These are phyloP conservation scores for Skeletonema costatum DNA, from an alignment of 108 stramenopile species.

Conservation along the genomic window DNA sequence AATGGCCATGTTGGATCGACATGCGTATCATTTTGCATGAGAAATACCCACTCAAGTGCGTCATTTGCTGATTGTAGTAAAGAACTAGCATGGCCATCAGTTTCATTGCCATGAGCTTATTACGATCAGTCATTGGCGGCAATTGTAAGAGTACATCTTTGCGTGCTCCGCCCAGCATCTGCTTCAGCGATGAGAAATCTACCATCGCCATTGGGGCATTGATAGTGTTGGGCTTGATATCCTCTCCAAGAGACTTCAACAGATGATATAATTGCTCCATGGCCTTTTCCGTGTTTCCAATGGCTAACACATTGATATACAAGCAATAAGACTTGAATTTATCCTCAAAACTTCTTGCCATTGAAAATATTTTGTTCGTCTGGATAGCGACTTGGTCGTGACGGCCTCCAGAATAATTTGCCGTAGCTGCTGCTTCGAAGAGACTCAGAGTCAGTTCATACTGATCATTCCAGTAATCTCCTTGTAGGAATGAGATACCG, in stretches of 20 bases:
- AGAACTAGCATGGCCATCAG: constrained; percentile 7
- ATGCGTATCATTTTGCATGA: constrained; percentile 19
- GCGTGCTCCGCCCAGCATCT: constrained; percentile 7
- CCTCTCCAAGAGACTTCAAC: constrained; percentile 1
- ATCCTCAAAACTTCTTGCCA: constrained; percentile 6
- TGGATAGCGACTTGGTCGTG: constrained; percentile 2
- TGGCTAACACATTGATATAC: constrained; percentile 7
- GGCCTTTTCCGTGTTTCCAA: constrained; percentile 1
- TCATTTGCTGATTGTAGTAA: constrained; percentile 15
- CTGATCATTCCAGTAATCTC: constrained; percentile 1
- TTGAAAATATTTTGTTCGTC: not conserved
- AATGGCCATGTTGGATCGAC: constrained; percentile 26
- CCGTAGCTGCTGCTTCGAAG: not conserved
- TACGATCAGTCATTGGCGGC: constrained; percentile 19
- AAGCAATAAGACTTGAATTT: constrained; percentile 15
- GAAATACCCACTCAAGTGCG: constrained; percentile 16
- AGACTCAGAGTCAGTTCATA: not conserved
- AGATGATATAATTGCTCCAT: constrained; percentile 8
- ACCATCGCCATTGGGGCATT: constrained; percentile 5
- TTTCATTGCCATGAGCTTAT: constrained; percentile 15
- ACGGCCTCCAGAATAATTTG: constrained; percentile 3
- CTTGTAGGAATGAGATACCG: constrained; percentile 14
- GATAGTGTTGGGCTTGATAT: constrained; percentile 5
- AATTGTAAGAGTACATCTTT: constrained; percentile 9
- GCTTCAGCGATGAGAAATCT: constrained; percentile 3